phyloP scores from a whole-genome alignment of 2,329 filamentous ascomycete genomes.

The Talaromyces sp. region DNA sequence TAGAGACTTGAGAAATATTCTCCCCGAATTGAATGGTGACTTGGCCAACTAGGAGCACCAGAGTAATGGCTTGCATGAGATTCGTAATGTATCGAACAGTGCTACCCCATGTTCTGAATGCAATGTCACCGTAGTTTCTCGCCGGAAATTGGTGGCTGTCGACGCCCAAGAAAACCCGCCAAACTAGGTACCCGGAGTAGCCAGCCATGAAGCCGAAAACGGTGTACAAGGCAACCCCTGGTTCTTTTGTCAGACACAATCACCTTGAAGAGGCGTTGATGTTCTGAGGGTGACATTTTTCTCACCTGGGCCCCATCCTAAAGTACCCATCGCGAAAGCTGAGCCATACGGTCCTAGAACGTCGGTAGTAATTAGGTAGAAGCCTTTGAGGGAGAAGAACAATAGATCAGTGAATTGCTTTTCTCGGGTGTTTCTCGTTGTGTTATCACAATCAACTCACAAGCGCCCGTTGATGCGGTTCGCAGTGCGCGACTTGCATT shows the following conservation, averaged over 20 bases:
- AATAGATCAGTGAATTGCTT: neutral
- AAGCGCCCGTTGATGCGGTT: slow-evolving; percentile 42
- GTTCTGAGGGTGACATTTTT: neutral
- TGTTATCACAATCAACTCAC: slow-evolving; percentile 11
- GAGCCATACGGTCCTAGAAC: slow-evolving; percentile 42
- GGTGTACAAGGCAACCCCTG: slow-evolving; percentile 35
- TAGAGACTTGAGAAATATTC: slow-evolving; percentile 49
- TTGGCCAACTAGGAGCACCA: slow-evolving; percentile 28
- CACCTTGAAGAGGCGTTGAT: neutral
- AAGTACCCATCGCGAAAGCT: slow-evolving; percentile 22
- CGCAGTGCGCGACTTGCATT: slow-evolving; percentile 43
- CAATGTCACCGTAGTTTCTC: slow-evolving; percentile 45
- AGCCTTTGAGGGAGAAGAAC: slow-evolving; percentile 16
- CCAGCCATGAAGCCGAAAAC: slow-evolving; percentile 38
- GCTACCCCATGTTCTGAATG: slow-evolving; percentile 44
- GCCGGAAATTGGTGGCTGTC: slow-evolving; percentile 45
- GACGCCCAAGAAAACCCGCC: slow-evolving; percentile 41
- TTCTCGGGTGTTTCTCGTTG: neutral
- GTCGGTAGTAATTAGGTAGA: slow-evolving; percentile 48
- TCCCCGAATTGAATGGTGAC: slow-evolving; percentile 50
- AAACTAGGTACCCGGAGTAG: slow-evolving; percentile 46
- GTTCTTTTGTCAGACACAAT: neutral
- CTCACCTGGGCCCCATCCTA: slow-evolving; percentile 40
- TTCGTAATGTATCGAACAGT: slow-evolving; percentile 45
- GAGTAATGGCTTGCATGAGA: slow-evolving; percentile 43